phyloP scores from a whole-genome alignment of 345 rosid species.

The Rhodamnia rubescens region DNA sequence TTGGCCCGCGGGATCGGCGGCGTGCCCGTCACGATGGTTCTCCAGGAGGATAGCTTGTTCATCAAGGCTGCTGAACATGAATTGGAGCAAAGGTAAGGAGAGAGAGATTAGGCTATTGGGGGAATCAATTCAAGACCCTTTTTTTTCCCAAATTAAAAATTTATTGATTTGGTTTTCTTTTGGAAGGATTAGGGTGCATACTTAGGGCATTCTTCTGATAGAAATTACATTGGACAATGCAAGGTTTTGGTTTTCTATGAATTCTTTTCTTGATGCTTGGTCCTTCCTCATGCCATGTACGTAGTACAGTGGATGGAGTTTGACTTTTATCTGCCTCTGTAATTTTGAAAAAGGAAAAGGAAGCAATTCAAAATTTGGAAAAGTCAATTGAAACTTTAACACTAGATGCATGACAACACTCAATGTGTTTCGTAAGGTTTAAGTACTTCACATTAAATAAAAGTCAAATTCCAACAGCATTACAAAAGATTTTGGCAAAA shows the following conservation, averaged over 20 bases:
- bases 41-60: conserved; percentile 33
- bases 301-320: too few species aligned
- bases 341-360: background rate
- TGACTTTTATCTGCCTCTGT: background rate
- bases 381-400: background rate
- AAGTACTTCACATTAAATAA: background rate
- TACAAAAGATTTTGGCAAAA: background rate
- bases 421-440: background rate
- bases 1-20: conserved; percentile 40
- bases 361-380: background rate
- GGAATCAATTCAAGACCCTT: background rate
- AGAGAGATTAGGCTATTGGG: background rate
- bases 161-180: background rate
- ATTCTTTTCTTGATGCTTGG: background rate
- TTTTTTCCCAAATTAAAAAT: background rate
- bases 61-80: conserved; percentile 47
- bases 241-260: background rate
- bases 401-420: background rate
- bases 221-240: background rate
- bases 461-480: background rate
- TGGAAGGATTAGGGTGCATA: background rate
- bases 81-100: background rate
- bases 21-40: conserved; percentile 28
- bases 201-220: background rate
- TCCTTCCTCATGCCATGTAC: background rate